Evolutionary conservation across 345 rosid genomes (phyloP).

Genomic region (Eucalyptus urophylla): DNA sequence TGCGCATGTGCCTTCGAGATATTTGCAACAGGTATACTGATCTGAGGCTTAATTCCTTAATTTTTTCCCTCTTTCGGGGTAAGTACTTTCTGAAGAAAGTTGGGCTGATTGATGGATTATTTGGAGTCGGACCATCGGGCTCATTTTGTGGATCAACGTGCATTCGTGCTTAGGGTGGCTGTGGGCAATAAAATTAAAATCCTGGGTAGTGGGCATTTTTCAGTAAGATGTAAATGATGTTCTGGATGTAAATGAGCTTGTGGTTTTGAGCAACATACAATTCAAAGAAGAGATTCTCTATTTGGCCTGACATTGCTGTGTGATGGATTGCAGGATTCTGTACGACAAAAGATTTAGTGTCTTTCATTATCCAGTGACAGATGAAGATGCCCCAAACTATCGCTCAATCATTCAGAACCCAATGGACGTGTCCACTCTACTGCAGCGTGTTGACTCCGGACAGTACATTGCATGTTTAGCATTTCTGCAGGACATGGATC

Average conservation of each 20-base stretch:
- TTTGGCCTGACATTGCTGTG: neutral
- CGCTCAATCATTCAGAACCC: conserved; percentile 83
- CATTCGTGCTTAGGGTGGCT: neutral
- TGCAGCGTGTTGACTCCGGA: conserved; percentile 87
- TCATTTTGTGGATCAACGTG: neutral
- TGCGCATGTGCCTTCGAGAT: conserved; percentile 98
- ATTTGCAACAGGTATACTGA: conserved; percentile 79
- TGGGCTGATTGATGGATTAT: neutral
- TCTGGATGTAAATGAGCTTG: neutral
- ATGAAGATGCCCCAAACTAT: conserved; percentile 97
- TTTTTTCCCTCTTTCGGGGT: neutral
- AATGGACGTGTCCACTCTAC: conserved; percentile 84
- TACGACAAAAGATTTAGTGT: conserved; percentile 87
- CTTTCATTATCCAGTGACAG: conserved; percentile 88
- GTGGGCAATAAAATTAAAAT: neutral
- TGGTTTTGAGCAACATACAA: neutral
- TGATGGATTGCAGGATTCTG: conserved; percentile 42
- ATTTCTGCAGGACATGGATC: conserved; percentile 83
- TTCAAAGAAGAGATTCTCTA: neutral
- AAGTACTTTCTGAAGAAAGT: neutral
- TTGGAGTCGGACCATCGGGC: neutral
- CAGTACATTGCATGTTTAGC: conserved; percentile 74
- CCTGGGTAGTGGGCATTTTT: neutral
- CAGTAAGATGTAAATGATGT: neutral
- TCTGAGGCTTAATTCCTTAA: neutral